Evolutionary conservation across 2,329 filamentous ascomycete species (phyloP).

Genomic region (Diaporthe aspalathi): DNA sequence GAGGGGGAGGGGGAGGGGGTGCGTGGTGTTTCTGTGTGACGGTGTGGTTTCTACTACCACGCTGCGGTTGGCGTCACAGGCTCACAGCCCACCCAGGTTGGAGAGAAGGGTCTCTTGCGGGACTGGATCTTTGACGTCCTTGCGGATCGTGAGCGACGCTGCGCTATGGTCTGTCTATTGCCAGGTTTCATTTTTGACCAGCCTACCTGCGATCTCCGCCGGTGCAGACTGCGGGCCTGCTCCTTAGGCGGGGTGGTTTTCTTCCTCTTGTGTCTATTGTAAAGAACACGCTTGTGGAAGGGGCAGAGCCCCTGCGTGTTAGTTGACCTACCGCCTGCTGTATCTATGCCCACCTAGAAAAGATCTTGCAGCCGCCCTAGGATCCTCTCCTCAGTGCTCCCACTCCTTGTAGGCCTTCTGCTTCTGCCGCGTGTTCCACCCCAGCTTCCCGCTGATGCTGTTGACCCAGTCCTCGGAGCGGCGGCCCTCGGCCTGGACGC

Average conservation of each 20-base stretch:
- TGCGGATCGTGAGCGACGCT: background rate
- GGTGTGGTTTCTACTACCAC: background rate
- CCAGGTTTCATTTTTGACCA: background rate
- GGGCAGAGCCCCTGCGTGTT: background rate
- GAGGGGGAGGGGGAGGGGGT: too few species aligned
- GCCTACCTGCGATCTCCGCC: background rate
- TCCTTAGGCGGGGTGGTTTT: background rate
- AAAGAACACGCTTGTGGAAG: background rate
- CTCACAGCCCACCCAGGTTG: background rate
- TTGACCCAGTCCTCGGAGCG: constrained; percentile 85
- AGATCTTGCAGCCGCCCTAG: background rate
- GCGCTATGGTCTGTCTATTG: background rate
- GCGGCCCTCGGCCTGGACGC: constrained; percentile 76
- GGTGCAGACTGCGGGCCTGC: background rate
- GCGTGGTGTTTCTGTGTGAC: background rate
- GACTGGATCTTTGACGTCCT: background rate
- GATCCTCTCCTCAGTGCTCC: constrained; percentile 42
- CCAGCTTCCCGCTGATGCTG: constrained; percentile 81
- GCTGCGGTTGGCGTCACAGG: background rate
- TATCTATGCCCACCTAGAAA: background rate
- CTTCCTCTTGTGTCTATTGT: background rate
- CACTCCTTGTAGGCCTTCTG: constrained; percentile 72
- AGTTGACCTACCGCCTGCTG: background rate
- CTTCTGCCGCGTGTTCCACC: constrained; percentile 84
- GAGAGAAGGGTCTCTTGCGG: background rate